Evolutionary conservation across 202 grass and related monocot species (phyloP).

Genomic region (Zoysia matrella): DNA sequence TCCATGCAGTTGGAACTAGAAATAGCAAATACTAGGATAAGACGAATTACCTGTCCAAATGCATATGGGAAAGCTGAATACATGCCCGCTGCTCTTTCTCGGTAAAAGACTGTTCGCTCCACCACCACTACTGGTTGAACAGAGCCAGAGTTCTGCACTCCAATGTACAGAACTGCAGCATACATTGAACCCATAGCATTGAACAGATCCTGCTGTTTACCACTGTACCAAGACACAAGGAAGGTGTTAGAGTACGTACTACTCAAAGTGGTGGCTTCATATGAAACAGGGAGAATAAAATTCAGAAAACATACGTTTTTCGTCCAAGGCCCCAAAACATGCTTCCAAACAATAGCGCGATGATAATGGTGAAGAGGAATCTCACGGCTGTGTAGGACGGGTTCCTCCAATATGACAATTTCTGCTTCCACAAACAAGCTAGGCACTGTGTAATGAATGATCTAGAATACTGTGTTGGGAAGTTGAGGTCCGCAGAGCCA

Average conservation of each 20-base stretch:
- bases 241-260: constrained; percentile 29
- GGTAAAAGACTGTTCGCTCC: constrained; percentile 88
- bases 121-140: constrained; percentile 82
- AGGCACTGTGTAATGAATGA: constrained; percentile 68
- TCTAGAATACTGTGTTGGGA: constrained; percentile 69
- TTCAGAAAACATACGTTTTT: constrained; percentile 56
- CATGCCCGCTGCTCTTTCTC: constrained; percentile 68
- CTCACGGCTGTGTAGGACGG: constrained; percentile 74
- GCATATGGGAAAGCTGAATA: no score
- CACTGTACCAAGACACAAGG: constrained; percentile 39
- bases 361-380: constrained; percentile 62
- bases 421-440: constrained; percentile 88
- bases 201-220: constrained; percentile 64
- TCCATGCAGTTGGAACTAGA: constrained; percentile 19
- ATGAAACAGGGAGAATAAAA: constrained; percentile 24
- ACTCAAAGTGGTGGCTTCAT: constrained; percentile 6
- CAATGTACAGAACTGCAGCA: constrained; percentile 70
- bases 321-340: constrained; percentile 74
- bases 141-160: constrained; percentile 65
- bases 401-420: constrained; percentile 85
- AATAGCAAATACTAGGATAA: background rate
- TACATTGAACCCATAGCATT: constrained; percentile 92
- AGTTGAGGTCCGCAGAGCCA: constrained; percentile 64
- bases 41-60: constrained; percentile 50
- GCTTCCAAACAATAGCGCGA: constrained; percentile 69